Evolutionary conservation across 306 rosid genomes (phyloP), one percentile per base, ranked within the genome.

Genomic region (Dalbergia cochinchinensis): DNA sequence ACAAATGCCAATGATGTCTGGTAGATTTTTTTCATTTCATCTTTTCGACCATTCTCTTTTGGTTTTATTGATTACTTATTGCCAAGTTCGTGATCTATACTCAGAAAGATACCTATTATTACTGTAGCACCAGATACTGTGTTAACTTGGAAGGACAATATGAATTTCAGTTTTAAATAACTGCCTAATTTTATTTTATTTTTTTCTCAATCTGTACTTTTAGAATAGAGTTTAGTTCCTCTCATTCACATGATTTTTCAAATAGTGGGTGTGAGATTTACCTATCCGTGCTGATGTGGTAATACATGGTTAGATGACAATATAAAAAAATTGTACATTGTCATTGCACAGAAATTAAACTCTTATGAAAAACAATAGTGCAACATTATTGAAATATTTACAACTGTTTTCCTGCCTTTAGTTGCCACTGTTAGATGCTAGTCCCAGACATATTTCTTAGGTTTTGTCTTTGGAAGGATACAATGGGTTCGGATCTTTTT

Each of bases 1-100:
- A 15, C 44, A 4, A 42, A 74, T 34, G 65, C 79, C 50, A 79
- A 83, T 84, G 89, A 82, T 80, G 91, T 92, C 74, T 90, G 97
- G 97, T 92, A 92, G 58, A 41, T 55, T 37, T 20, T 20, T 65
- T 78, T 67, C 44, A 13, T 66, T 47, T 72, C 44, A 63, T 71
- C 71, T 61, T 75, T 67, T 79, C 8, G 15, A 31, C 85, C 51
- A 57, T 22, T 19, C 33, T 34, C 14, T 42, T 67, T 35, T 42
- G 14, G 51, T 59, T 69, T 76, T 45, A 20, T 48, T 11, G 12
- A 67, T 58, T 44, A 19, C 45, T 63, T 48, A 45, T 78, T 70
- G 48, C 47, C 84, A 33, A 61, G 48, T 72, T 65, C 20, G 37
- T 62, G 72, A 53, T 48, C 59, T 65, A 10, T 68, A 7, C 65